These are phyloP conservation scores for Blastocystis hominis DNA, from an alignment of 352 stramenopile species.

Conservation along the genomic window DNA sequence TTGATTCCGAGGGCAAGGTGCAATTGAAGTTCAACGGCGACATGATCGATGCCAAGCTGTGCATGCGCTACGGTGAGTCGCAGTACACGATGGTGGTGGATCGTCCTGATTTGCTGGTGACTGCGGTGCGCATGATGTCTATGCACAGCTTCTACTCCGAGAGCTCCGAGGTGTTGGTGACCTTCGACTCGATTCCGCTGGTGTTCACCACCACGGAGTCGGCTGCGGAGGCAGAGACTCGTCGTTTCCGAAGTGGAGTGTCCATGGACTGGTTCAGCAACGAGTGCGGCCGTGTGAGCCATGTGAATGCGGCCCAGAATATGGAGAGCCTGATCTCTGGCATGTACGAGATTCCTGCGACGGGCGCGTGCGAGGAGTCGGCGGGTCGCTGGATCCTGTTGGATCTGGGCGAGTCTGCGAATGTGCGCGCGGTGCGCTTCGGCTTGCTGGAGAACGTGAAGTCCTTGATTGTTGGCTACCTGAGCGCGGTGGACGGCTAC, in stretches of 20 bases:
- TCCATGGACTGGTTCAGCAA: background rate
- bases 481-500: background rate
- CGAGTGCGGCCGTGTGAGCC: constrained; percentile 18
- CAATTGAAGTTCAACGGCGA: background rate
- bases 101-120: background rate
- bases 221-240: background rate
- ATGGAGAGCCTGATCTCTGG: background rate
- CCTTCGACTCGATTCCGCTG: constrained; percentile 39
- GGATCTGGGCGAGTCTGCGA: constrained; percentile 35
- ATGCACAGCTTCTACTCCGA: background rate
- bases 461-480: background rate
- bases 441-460: constrained; percentile 42
- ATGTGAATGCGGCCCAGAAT: background rate
- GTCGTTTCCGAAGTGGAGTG: background rate
- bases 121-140: background rate
- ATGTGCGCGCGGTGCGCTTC: background rate
- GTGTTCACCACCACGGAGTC: constrained; percentile 28
- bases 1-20: background rate
- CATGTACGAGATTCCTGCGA: background rate
- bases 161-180: background rate
- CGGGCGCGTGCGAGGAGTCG: background rate
- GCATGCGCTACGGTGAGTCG: background rate
- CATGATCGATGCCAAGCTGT: background rate
- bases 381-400: constrained; percentile 1
- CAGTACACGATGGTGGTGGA: background rate